These are phyloP conservation scores for Calonectria multiphialidica DNA, from an alignment of 2,329 filamentous ascomycete genomes.

Conservation along the genomic window DNA sequence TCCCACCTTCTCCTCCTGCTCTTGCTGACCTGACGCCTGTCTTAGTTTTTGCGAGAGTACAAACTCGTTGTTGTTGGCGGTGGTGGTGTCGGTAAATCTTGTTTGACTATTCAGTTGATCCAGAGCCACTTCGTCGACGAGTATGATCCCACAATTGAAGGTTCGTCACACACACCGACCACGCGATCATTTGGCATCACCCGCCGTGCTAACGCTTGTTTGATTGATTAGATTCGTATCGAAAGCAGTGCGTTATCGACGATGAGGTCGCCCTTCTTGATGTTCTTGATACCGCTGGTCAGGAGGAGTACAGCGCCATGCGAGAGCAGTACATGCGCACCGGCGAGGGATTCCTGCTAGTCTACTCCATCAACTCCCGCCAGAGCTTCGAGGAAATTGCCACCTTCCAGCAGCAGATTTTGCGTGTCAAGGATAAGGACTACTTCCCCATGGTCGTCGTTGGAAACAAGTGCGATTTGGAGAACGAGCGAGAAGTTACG, in stretches of 20 bases:
- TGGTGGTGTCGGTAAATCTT: constrained; percentile 98
- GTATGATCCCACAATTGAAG: constrained; percentile 99
- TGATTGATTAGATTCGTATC: constrained; percentile 86
- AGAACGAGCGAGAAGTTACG: constrained; percentile 90
- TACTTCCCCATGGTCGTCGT: constrained; percentile 99
- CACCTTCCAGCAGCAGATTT: constrained; percentile 98
- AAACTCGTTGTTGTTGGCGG: constrained; percentile 98
- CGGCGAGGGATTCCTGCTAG: constrained; percentile 95
- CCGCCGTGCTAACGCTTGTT: background rate
- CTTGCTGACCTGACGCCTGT: constrained; percentile 29
- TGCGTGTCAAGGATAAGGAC: constrained; percentile 99
- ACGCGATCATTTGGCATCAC: background rate
- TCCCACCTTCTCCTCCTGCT: background rate
- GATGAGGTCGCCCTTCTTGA: constrained; percentile 98
- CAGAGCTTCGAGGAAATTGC: constrained; percentile 99
- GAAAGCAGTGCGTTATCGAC: constrained; percentile 99
- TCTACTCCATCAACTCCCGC: constrained; percentile 97
- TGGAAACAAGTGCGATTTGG: constrained; percentile 99
- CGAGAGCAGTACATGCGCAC: constrained; percentile 99
- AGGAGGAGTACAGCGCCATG: constrained; percentile 99
- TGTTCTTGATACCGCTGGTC: constrained; percentile 96
- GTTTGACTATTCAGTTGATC: constrained; percentile 96
- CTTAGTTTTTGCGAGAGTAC: constrained; percentile 88
- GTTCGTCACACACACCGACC: constrained; percentile 61
- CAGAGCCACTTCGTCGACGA: constrained; percentile 99